Evolutionary conservation across 2,329 filamentous ascomycete species (phyloP).

Genomic region (Ophiocordyceps unilateralis): DNA sequence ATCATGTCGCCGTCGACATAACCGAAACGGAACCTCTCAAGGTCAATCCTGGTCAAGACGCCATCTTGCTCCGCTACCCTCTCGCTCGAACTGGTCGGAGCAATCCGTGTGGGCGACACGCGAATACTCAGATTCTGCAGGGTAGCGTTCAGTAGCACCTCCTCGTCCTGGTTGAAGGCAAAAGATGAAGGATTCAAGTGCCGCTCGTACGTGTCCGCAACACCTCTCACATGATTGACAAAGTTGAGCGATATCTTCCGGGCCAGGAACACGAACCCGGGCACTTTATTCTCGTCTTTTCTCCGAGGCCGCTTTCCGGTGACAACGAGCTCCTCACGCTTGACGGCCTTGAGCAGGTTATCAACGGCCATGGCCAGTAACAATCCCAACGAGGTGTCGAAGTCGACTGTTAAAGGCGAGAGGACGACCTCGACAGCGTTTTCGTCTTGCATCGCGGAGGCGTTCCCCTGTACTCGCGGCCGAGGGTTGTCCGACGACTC

Average conservation of each 20-base stretch:
- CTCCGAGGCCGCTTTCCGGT: slow-evolving; percentile 1
- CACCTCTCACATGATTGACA: slow-evolving; percentile 33
- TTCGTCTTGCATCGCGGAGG: slow-evolving; percentile 4
- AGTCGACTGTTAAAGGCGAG: slow-evolving; percentile 33
- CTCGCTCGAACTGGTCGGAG: background rate
- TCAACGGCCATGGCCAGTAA: slow-evolving; percentile 32
- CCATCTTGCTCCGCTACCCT: slow-evolving; percentile 11
- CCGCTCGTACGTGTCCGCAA: slow-evolving; percentile 31
- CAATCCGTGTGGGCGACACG: slow-evolving; percentile 7
- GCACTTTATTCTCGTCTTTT: slow-evolving; percentile 6
- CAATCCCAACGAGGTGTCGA: slow-evolving; percentile 39
- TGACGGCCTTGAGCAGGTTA: slow-evolving; percentile 29
- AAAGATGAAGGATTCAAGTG: slow-evolving; percentile 22
- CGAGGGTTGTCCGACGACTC: background rate
- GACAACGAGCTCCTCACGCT: slow-evolving; percentile 7
- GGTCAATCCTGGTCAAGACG: slow-evolving; percentile 20
- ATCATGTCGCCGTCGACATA: slow-evolving; percentile 46
- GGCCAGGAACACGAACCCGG: slow-evolving; percentile 25
- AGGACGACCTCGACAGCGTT: slow-evolving; percentile 28
- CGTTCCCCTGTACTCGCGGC: background rate
- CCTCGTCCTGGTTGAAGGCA: slow-evolving; percentile 29
- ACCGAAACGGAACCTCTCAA: slow-evolving; percentile 44
- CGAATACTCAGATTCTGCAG: slow-evolving; percentile 25
- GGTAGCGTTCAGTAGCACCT: slow-evolving; percentile 34
- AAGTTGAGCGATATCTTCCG: slow-evolving; percentile 37